Base-by-base conservation (phyloP, 805 yeast genomes). In the Monosporozyma unispora region DNA sequence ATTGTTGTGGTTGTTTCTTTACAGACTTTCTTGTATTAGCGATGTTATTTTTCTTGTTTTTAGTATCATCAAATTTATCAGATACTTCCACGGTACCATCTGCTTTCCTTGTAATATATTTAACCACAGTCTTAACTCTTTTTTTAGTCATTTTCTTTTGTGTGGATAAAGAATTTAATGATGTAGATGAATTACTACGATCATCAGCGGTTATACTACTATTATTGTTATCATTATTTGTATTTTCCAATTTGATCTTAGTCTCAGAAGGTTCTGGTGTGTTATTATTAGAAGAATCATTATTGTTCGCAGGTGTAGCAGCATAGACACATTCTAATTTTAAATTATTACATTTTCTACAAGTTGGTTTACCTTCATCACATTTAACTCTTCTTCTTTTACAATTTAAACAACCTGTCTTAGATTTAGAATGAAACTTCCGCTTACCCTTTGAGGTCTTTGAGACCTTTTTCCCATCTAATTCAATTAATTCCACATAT, bases 321-420 rank as follows among this genome's bases (percentile, higher is more conserved):
- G 71, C 57, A 50, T 85, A 89, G 2, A 83, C 76, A 68, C 98
- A 90, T 25, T 78, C 82, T 33, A 90, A 72, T 21, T 85, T 83
- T 80, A 90, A 78, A 53, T 88, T 82, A 45, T 72, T 68, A 67
- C 98, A 90, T 67, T 88, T 88, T 21, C 71, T 70, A 65, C 98
- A 90, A 7, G 71, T 63, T 0, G 97, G 97, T 52, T 81, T 84
- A 0, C 71, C 70, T 65, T 91, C 97, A 63, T 90, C 97, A 72
- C 98, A 90, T 63, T 90, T 90, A 39, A 91, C 96, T 47, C 97
- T 73, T 58, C 98, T 77, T 54, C 79, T 77, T 62, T 90, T 90
- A 68, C 98, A 90, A 2, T 95, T 86, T 38, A 81, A 77, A 68
- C 98, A 90, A 0, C 98, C 98, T 50, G 80, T 78, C 50, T 95